Percentiles rank a stretch among this genome's conserved stretches.
Evolutionary conservation across 345 rosid genomes (phyloP).

Genomic region (Psidium friedrichsthalianum): DNA sequence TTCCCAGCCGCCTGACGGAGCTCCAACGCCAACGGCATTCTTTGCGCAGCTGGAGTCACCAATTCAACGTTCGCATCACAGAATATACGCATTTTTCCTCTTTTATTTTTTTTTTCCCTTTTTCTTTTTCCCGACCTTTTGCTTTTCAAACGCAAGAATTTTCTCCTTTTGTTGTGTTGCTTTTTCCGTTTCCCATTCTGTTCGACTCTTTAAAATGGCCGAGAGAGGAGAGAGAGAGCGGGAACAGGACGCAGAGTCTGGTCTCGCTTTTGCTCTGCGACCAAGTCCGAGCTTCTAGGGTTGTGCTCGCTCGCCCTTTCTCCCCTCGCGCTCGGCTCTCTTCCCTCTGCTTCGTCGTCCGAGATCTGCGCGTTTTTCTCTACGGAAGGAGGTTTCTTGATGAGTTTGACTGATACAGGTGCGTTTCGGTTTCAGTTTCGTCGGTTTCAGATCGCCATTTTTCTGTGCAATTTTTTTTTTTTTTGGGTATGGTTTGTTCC

Average conservation of each 20-base stretch:
- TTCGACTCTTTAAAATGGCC: neutral
- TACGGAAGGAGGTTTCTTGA: neutral
- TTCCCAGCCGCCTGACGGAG: neutral
- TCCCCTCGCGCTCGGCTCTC: neutral
- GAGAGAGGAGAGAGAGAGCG: neutral
- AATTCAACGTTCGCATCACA: neutral
- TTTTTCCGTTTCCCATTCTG: neutral
- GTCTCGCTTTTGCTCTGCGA: neutral
- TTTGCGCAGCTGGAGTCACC: constrained; percentile 9
- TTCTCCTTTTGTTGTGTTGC: neutral
- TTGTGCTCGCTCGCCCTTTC: neutral
- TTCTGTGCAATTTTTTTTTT: neutral
- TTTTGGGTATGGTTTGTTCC: neutral
- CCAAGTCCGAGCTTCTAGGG: neutral
- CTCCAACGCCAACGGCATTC: neutral
- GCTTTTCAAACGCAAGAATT: neutral
- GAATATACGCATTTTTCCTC: constrained; percentile 7
- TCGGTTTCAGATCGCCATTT: neutral
- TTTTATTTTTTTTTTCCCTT: too few relatives aligned
- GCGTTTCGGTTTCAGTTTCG: constrained; percentile 12
- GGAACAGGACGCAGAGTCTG: neutral
- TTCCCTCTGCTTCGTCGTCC: neutral
- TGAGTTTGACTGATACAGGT: constrained; percentile 18
- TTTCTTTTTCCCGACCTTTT: neutral
- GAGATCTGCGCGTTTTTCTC: constrained; percentile 22